Evolutionary conservation across 2,329 filamentous ascomycete species (phyloP).

Genomic region (Blumeriella jaapii): DNA sequence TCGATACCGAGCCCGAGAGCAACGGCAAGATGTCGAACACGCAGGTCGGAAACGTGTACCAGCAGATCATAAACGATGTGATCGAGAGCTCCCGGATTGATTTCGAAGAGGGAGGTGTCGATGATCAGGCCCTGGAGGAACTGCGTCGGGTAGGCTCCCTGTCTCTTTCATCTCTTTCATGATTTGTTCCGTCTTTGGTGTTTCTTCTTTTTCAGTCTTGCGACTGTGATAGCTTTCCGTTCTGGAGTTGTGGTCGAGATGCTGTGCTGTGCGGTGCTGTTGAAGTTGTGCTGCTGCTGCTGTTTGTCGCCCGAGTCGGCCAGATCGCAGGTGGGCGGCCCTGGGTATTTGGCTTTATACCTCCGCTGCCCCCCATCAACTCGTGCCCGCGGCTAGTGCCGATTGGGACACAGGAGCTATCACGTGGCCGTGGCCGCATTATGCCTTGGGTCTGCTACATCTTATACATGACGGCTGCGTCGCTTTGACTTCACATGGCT

Average conservation of each 20-base stretch:
- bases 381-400: slow-evolving; percentile 18
- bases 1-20: no score
- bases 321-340: slow-evolving; percentile 24
- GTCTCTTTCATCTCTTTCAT: slow-evolving; percentile 1
- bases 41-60: slow-evolving; percentile 60
- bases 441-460: slow-evolving; percentile 2
- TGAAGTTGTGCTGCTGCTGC: background rate
- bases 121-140: slow-evolving; percentile 75
- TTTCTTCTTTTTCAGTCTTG: background rate
- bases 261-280: background rate
- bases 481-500: slow-evolving; percentile 1
- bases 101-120: slow-evolving; percentile 93
- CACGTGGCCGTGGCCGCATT: slow-evolving; percentile 5
- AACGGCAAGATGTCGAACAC: slow-evolving; percentile 26
- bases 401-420: slow-evolving; percentile 1
- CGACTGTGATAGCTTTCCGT: background rate
- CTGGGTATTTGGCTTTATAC: slow-evolving; percentile 28
- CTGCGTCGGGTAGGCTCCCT: slow-evolving; percentile 63
- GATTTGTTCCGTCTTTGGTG: background rate
- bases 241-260: background rate
- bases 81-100: slow-evolving; percentile 86
- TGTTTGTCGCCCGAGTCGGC: slow-evolving; percentile 2
- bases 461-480: slow-evolving; percentile 1
- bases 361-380: slow-evolving; percentile 20
- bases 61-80: slow-evolving; percentile 69